Base-by-base conservation (phyloP, 1,284 basidiomycete species). In the Coriolopsis trogii region DNA sequence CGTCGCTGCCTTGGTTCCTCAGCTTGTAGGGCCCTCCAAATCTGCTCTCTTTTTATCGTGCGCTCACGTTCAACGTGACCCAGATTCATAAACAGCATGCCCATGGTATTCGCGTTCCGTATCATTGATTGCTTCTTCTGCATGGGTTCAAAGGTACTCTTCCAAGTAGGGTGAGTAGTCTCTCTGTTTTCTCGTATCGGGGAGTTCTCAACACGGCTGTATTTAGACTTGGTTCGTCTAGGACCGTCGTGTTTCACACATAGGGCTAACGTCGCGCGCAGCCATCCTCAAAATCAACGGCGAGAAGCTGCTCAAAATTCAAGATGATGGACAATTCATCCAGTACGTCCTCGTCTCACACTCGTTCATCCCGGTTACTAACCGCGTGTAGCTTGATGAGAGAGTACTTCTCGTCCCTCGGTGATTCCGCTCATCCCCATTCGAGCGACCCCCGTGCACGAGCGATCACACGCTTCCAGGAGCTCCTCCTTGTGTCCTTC, bases 41-140 rank as follows among this genome's bases (percentile, higher is more conserved):
- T n/a, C 24, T 23, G 5, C 4, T 21, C 15, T 6, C 5, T 16
- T 28, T 18, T 31, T 10, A 24, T 36, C 25, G 41, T 31, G 6
- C 30, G 30, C 43, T 47, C 23, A 51, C 33, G 15, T 29, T n/a
- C n/a, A n/a, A n/a, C 15, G 24, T 31, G 8, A 13, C 54, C 15
- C 40, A 91, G 93, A 59, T 95, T 87, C 70, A 98, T 99, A 74
- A 98, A 98, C 73, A 96, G 93, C 63, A 98, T 99, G 94, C 97
- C 97, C 0, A 91, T 99, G 85, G 89, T 99, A 41, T 99, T 99
- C 67, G 96, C 97, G 0, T 99, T 98, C 79, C 85, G 97, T 40
- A 95, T 99, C 66, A 93, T 98, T 2, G 97, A 99, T 69, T 99
- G 97, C 70, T 97, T 99, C 73, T 92, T 99, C 76, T 95, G 95